Base-by-base conservation (phyloP, 345 rosid genomes). In the Eucalyptus curtisii region DNA sequence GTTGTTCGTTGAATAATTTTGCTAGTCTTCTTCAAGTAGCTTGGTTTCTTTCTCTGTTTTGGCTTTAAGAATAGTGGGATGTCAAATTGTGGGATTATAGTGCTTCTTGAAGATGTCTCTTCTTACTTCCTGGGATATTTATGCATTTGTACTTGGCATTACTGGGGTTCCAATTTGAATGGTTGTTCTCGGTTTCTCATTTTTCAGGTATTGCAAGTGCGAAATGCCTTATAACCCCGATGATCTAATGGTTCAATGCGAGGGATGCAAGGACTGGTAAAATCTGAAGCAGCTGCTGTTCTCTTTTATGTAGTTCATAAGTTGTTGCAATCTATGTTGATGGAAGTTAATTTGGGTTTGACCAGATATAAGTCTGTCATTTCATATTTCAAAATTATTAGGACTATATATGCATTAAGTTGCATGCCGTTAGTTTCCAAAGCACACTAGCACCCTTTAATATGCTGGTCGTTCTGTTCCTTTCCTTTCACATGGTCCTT, bases 171-270 rank as follows among this genome's bases (percentile, higher is more conserved):
- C 82, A 20, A 76, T 40, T 68, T 68, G 22, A 68, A 68, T 31
- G 42, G 80, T 68, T 4, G 4, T 68, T 68, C 24, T 68, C 5
- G 82, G 47, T 76, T 37, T 76, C 82, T 40, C 30, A 17, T 40
- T 20, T 76, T 37, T 10, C 82, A 76, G 99, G 93, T 97, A 95
- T 89, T 97, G 99, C 94, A 95, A 93, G 91, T 97, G 99, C 85
- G 97, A 95, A 93, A 95, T 96, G 98, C 99, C 99, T 9, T 94
- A 97, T 92, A 96, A 97, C 90, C 98, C 98, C 2, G 99, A 96
- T 93, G 95, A 94, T 89, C 96, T 97, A 48, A 96, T 96, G 98
- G 99, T 96, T 89, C 98, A 95, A 57, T 97, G 99, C 27, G 98
- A 96, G 89, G 95, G 94, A 13, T 97, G 99, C 95, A 97, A 93